phyloP scores from a whole-genome alignment of 129 eudicot species.

The Kitagawia praeruptora region DNA sequence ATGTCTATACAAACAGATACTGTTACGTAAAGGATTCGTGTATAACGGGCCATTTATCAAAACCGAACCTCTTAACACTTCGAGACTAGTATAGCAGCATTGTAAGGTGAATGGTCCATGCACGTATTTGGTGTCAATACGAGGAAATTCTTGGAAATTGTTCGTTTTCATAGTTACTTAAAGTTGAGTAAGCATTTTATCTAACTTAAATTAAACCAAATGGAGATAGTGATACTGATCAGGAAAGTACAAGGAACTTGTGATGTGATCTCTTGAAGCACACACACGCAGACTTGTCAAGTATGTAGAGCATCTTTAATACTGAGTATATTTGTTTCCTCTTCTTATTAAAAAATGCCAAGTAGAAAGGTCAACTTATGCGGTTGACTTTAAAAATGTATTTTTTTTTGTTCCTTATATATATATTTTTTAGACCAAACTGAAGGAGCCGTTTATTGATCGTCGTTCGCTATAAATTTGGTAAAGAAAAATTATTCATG shows the following conservation, averaged over 20 bases:
- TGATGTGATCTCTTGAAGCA: neutral
- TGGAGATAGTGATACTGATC: neutral
- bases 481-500: no score
- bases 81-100: neutral
- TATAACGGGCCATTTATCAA: neutral
- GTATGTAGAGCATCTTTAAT: neutral
- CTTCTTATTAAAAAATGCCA: no score
- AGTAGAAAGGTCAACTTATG: no score
- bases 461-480: no score
- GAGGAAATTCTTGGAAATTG: neutral
- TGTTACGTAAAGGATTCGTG: neutral
- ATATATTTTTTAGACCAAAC: no score
- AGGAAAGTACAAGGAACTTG: slow-evolving; percentile 1
- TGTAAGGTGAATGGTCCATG: neutral
- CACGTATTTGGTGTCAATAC: neutral
- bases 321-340: neutral
- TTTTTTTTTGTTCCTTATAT: no score
- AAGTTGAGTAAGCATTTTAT: neutral
- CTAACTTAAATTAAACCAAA: neutral
- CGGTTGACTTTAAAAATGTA: no score
- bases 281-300: neutral
- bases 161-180: no score
- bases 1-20: neutral
- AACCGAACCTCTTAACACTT: neutral
- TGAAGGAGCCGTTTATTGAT: no score